Evolutionary conservation across 768 basidiomycete genomes (phyloP).

Genomic region (Fistulinella prunicolor): DNA sequence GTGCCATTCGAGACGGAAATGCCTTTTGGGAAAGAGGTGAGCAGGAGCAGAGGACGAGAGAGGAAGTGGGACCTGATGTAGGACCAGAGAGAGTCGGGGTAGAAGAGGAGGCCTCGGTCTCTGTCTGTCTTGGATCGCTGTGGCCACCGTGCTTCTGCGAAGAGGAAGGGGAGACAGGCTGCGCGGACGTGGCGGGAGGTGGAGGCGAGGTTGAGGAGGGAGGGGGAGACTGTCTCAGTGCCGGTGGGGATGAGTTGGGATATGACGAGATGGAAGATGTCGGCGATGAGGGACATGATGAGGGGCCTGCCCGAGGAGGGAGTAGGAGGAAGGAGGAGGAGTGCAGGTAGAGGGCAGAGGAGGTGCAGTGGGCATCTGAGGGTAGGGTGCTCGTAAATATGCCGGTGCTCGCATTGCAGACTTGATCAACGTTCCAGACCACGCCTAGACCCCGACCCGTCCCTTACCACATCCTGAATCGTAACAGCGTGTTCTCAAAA

Average conservation of each 20-base stretch:
- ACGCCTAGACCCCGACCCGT: neutral
- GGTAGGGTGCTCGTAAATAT: conserved; percentile 15
- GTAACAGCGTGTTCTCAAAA: no score
- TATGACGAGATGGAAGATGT: conserved; percentile 35
- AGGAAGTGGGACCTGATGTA: conserved; percentile 24
- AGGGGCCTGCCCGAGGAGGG: neutral
- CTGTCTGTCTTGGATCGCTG: conserved; percentile 28
- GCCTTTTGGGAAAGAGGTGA: conserved; percentile 15
- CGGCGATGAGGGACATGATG: conserved; percentile 33
- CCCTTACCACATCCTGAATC: no score
- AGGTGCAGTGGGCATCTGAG: conserved; percentile 2
- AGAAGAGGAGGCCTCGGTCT: conserved; percentile 26
- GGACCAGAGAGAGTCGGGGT: conserved; percentile 28
- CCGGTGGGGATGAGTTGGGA: conserved; percentile 15
- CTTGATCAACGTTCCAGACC: conserved; percentile 6
- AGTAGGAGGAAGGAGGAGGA: neutral
- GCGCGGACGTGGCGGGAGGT: conserved; percentile 27
- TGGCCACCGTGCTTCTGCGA: conserved; percentile 33
- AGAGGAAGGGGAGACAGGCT: conserved; percentile 32
- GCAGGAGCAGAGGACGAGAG: neutral
- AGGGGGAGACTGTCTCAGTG: conserved; percentile 3
- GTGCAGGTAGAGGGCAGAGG: conserved; percentile 11
- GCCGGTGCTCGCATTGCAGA: neutral
- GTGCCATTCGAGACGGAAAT: conserved; percentile 34
- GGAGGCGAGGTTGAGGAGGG: conserved; percentile 24